Conservation (phyloP, 805 yeast genomes). For the Cyberlindnera nakhonratchasimensis region DNA sequence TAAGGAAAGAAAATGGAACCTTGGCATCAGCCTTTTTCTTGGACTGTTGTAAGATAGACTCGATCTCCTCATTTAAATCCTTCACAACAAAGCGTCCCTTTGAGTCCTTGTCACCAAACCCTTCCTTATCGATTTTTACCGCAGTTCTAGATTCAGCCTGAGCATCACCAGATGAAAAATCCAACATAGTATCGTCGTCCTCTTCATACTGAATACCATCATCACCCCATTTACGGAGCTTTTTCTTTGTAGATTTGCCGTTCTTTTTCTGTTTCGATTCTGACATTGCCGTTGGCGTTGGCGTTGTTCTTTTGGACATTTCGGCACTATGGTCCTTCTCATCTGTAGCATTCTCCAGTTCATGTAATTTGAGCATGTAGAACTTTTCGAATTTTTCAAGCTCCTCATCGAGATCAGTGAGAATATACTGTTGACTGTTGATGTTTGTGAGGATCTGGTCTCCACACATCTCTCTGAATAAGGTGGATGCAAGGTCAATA, state of each 20-base stretch:
- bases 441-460: constrained; percentile 26
- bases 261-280: constrained; percentile 5
- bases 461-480: constrained; percentile 32
- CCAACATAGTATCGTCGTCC: constrained; percentile 41
- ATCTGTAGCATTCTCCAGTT: constrained; percentile 13
- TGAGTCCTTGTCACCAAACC: constrained; percentile 39
- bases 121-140: constrained; percentile 29
- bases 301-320: not conserved
- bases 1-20: constrained; percentile 55
- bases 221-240: constrained; percentile 61
- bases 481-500: constrained; percentile 28
- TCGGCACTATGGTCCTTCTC: constrained; percentile 14
- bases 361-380: constrained; percentile 35
- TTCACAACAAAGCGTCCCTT: constrained; percentile 63
- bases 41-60: constrained; percentile 34
- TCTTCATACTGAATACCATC: constrained; percentile 52
- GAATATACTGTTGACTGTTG: constrained; percentile 29
- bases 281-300: not conserved
- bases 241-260: constrained; percentile 32
- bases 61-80: constrained; percentile 55
- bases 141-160: not conserved
- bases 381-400: constrained; percentile 36
- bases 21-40: constrained; percentile 26
- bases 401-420: constrained; percentile 32
- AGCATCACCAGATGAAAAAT: constrained; percentile 44